A percentile compares a stretch with the other conserved stretches of the same genome.
Evolutionary conservation across 1,284 basidiomycete genomes (phyloP).

Genomic region (Tranzscheliella williamsii): DNA sequence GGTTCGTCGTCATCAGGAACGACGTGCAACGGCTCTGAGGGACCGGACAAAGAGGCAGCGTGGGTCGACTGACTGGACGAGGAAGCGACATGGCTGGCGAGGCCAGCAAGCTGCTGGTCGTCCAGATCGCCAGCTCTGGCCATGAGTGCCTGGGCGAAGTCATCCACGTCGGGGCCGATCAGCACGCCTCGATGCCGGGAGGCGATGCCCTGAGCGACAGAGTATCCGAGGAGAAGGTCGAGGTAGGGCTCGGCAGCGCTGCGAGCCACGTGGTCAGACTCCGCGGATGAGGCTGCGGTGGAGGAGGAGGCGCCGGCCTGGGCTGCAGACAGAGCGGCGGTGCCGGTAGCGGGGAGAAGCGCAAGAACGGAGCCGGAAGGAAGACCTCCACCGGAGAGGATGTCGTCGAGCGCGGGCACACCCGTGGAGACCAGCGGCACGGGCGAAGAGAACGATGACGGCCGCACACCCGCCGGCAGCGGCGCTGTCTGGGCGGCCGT

Average conservation of each 20-base stretch:
- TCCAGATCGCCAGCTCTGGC: slow-evolving; percentile 38
- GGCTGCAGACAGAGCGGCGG: slow-evolving; percentile 31
- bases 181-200: slow-evolving; percentile 72
- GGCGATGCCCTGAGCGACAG: slow-evolving; percentile 80
- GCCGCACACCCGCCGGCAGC: slow-evolving; percentile 68
- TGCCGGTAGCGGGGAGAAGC: slow-evolving; percentile 64
- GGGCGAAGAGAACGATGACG: slow-evolving; percentile 69
- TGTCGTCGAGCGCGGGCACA: slow-evolving; percentile 90
- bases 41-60: background rate
- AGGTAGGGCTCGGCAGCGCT: slow-evolving; percentile 69
- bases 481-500: slow-evolving; percentile 59
- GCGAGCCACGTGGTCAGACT: slow-evolving; percentile 28
- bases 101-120: slow-evolving; percentile 12
- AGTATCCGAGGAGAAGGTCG: slow-evolving; percentile 84
- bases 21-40: slow-evolving; percentile 17
- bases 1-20: slow-evolving; percentile 22
- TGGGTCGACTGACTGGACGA: background rate
- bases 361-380: slow-evolving; percentile 77
- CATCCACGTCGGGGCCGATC: slow-evolving; percentile 65
- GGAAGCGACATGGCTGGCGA: slow-evolving; percentile 1
- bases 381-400: slow-evolving; percentile 83
- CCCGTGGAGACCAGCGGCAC: slow-evolving; percentile 80
- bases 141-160: slow-evolving; percentile 55
- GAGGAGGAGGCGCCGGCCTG: slow-evolving; percentile 65
- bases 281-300: slow-evolving; percentile 70